These are phyloP conservation scores for Psilocybe cyanescens DNA, from an alignment of 768 basidiomycete species.

Conservation along the genomic window DNA sequence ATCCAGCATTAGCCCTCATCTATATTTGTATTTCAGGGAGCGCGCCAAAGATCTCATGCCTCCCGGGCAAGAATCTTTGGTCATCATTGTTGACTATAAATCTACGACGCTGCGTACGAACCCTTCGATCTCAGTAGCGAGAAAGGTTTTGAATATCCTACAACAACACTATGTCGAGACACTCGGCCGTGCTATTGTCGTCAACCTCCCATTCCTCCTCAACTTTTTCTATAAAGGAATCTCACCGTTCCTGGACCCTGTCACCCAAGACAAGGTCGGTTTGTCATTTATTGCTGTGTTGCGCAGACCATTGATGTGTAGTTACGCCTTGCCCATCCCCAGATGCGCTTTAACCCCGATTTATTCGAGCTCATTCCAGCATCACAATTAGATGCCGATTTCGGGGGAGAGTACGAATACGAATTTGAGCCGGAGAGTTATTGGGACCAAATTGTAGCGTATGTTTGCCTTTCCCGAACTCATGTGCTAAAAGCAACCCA, in stretches of 20 bases:
- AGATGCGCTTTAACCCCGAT: constrained; percentile 92
- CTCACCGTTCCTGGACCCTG: constrained; percentile 84
- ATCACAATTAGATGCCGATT: constrained; percentile 80
- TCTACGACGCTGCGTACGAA: constrained; percentile 81
- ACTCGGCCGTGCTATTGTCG: constrained; percentile 81
- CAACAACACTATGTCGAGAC: constrained; percentile 92
- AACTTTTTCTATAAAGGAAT: constrained; percentile 85
- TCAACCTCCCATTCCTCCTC: constrained; percentile 77
- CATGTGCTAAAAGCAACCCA: background rate
- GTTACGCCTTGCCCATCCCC: background rate
- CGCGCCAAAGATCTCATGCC: constrained; percentile 91
- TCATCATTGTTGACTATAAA: constrained; percentile 87
- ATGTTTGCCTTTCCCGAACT: constrained; percentile 26
- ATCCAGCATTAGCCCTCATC: background rate
- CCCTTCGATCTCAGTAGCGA: constrained; percentile 80
- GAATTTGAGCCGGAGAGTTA: constrained; percentile 76
- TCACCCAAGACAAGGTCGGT: constrained; percentile 83
- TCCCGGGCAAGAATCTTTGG: constrained; percentile 78
- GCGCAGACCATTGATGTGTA: background rate
- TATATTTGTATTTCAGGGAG: constrained; percentile 51
- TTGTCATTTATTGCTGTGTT: background rate
- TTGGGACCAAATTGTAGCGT: constrained; percentile 81
- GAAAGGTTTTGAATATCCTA: constrained; percentile 78
- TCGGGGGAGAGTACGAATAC: constrained; percentile 77
- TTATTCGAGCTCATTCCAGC: constrained; percentile 74